Percentiles rank a stretch among this genome's conserved stretches.
These are phyloP conservation scores for Heritiera littoralis DNA, from an alignment of 345 rosid species.

Conservation along the genomic window DNA sequence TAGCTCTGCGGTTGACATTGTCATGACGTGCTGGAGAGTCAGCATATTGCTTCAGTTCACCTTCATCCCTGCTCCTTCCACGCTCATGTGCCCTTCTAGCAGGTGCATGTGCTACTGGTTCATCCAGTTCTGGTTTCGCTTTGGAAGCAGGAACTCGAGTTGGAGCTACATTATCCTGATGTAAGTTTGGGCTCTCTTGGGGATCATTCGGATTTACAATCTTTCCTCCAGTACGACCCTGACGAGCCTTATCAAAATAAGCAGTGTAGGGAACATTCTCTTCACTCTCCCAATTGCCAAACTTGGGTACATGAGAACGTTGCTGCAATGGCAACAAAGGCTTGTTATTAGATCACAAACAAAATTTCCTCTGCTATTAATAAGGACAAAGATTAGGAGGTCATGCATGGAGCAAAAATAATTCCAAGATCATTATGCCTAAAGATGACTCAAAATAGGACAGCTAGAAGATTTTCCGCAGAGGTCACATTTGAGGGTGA, in stretches of 20 bases:
- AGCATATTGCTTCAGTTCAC: conserved; percentile 40
- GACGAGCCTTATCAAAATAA: conserved; percentile 83
- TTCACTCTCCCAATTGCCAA: conserved; percentile 91
- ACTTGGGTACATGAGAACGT: conserved; percentile 73
- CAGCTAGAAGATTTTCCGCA: not conserved
- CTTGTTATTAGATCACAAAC: conserved; percentile 19
- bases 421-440: not conserved
- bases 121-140: conserved; percentile 46
- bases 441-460: not conserved
- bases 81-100: conserved; percentile 45
- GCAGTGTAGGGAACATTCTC: conserved; percentile 87
- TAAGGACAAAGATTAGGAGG: not conserved
- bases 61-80: conserved; percentile 45
- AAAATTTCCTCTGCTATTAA: not conserved
- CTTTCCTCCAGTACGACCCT: conserved; percentile 62
- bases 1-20: conserved; percentile 35
- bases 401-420: not conserved
- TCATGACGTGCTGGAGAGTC: conserved; percentile 51
- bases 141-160: conserved; percentile 41
- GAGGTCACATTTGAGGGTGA: not conserved
- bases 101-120: conserved; percentile 37
- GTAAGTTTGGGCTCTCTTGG: conserved; percentile 54
- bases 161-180: conserved; percentile 32
- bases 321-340: conserved; percentile 45
- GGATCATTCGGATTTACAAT: conserved; percentile 78